Evolutionary conservation across 2,329 filamentous ascomycete genomes (phyloP).

Genomic region (Aspergillus amoenus): DNA sequence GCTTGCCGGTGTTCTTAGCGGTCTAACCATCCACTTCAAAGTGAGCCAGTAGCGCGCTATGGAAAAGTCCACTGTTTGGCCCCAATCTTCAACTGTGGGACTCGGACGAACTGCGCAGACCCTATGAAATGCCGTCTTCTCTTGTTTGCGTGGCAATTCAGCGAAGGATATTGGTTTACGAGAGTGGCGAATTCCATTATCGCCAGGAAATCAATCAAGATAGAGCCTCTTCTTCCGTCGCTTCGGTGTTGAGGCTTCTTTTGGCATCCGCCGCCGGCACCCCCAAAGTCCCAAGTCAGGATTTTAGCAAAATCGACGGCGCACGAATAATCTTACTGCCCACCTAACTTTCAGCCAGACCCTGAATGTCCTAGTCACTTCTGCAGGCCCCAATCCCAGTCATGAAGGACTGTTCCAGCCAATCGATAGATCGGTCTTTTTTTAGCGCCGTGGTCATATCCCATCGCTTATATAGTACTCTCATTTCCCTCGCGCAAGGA

Average conservation of each 20-base stretch:
- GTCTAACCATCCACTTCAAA: slow-evolving; percentile 18
- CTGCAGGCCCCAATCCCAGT: background rate
- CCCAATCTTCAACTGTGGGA: background rate
- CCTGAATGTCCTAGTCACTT: background rate
- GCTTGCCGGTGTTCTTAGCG: slow-evolving; percentile 30
- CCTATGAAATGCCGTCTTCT: background rate
- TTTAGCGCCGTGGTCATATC: background rate
- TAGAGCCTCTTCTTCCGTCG: background rate
- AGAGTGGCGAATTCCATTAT: background rate
- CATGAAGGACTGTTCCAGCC: background rate
- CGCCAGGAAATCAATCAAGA: no score
- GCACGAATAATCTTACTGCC: background rate
- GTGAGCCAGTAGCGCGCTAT: background rate
- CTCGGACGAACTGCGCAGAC: background rate
- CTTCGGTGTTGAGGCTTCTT: background rate
- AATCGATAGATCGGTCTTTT: background rate
- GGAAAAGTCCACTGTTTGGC: background rate
- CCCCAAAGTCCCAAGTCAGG: background rate
- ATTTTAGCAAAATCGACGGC: background rate
- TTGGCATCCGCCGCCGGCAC: background rate
- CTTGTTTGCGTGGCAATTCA: background rate
- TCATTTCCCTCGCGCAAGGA: background rate
- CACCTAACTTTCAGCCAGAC: background rate
- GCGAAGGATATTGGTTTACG: background rate
- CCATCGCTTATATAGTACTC: background rate